Conservation (phyloP, 345 rosid genomes). For the Hypericum androsaemum region DNA sequence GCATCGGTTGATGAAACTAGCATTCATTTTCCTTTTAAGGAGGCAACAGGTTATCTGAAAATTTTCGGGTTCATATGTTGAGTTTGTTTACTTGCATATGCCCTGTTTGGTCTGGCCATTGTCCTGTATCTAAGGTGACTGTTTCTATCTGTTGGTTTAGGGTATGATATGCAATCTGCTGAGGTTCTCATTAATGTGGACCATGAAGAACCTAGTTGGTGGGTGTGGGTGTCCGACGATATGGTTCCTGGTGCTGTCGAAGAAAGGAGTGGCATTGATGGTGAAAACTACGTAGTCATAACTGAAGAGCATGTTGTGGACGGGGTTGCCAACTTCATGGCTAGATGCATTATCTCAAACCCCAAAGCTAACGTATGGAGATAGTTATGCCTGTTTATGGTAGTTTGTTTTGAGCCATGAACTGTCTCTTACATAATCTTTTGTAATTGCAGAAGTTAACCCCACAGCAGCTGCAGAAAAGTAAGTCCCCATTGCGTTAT, state of each 20-base stretch:
- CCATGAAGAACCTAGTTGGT: constrained; percentile 82
- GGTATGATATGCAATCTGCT: constrained; percentile 52
- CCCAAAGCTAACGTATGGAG: constrained; percentile 61
- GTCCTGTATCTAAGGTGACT: neutral
- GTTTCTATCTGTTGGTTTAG: constrained; percentile 21
- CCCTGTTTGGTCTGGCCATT: neutral
- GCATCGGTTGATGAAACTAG: constrained; percentile 36
- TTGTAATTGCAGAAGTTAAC: constrained; percentile 53
- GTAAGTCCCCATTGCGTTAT: constrained; percentile 27
- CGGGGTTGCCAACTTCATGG: constrained; percentile 90
- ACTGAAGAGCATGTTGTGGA: constrained; percentile 78
- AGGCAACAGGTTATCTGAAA: constrained; percentile 53
- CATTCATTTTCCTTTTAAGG: constrained; percentile 68
- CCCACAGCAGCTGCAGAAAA: constrained; percentile 76
- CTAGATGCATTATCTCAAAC: constrained; percentile 70
- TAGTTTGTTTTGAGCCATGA: neutral
- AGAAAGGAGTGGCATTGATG: constrained; percentile 70
- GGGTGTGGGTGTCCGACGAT: constrained; percentile 94
- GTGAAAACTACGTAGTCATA: constrained; percentile 62
- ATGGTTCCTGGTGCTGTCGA: constrained; percentile 69
- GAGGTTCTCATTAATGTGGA: constrained; percentile 59
- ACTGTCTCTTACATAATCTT: constrained; percentile 15
- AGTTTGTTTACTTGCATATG: neutral
- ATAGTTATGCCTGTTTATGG: neutral
- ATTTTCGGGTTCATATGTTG: neutral